A percentile compares a stretch with the other conserved stretches of the same genome.
Conservation (phyloP, 768 basidiomycete genomes). For the Leccinum broughii region DNA sequence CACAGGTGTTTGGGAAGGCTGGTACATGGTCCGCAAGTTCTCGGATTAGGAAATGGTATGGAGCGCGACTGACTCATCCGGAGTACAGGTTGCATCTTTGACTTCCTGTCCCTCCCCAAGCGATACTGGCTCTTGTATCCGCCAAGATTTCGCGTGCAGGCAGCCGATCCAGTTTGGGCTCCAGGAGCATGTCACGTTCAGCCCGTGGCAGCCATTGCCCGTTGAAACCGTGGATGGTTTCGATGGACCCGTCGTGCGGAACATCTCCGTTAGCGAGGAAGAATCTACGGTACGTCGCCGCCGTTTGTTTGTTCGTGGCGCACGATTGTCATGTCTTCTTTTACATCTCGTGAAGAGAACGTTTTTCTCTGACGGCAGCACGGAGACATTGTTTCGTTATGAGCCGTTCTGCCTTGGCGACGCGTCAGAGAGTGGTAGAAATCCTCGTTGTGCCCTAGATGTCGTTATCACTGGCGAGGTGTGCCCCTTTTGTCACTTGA, state of each 20-base stretch:
- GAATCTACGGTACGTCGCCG: conserved; percentile 26
- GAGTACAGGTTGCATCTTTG: conserved; percentile 29
- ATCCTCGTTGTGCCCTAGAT: conserved; percentile 34
- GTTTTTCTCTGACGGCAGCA: conserved; percentile 31
- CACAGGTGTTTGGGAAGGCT: conserved; percentile 62
- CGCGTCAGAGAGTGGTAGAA: conserved; percentile 29
- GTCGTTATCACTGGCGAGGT: conserved; percentile 39
- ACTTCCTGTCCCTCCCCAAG: conserved; percentile 17
- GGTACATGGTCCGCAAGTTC: conserved; percentile 49
- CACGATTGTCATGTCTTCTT: conserved; percentile 24
- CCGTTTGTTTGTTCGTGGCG: neutral
- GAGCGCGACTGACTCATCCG: conserved; percentile 16
- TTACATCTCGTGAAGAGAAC: conserved; percentile 18
- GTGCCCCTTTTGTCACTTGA: conserved; percentile 20
- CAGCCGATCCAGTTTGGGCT: conserved; percentile 53
- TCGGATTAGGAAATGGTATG: conserved; percentile 16
- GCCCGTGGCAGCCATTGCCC: conserved; percentile 37
- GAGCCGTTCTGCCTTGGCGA: conserved; percentile 33
- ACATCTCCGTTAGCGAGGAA: conserved; percentile 21
- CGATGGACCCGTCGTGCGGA: conserved; percentile 26
- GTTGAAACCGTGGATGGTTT: conserved; percentile 21
- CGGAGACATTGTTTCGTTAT: conserved; percentile 28
- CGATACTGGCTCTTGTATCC: conserved; percentile 8
- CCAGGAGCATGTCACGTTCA: conserved; percentile 45
- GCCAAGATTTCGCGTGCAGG: conserved; percentile 42